Evolutionary conservation across 1,284 basidiomycete genomes (phyloP).

Genomic region (Sphagnurus paluster): DNA sequence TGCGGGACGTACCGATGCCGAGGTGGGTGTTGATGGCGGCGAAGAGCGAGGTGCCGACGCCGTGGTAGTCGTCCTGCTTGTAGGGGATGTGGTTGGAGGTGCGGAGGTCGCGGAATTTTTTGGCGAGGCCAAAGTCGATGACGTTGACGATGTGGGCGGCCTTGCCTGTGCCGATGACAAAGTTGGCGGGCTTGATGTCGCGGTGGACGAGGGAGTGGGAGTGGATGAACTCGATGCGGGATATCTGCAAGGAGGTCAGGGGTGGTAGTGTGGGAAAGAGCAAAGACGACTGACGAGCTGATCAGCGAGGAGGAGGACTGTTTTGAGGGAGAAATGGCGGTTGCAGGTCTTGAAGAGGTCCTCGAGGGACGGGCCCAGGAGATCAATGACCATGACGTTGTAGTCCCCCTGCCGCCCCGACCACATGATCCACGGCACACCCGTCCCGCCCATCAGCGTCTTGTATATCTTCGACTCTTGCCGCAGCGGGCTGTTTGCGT

Average conservation of each 20-base stretch:
- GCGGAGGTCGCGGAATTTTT: constrained; percentile 89
- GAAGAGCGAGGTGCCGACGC: constrained; percentile 92
- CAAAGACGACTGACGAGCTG: constrained; percentile 69
- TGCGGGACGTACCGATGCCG: constrained; percentile 66
- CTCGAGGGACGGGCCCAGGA: constrained; percentile 90
- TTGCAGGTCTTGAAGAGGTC: constrained; percentile 97
- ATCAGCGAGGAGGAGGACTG: constrained; percentile 88
- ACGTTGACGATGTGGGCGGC: constrained; percentile 69
- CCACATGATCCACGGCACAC: constrained; percentile 95
- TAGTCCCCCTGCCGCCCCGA: constrained; percentile 94
- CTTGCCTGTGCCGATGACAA: constrained; percentile 74
- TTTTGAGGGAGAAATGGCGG: constrained; percentile 90
- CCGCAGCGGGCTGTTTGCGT: constrained; percentile 64
- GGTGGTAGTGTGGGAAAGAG: constrained; percentile 11
- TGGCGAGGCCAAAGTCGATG: constrained; percentile 97
- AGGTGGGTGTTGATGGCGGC: constrained; percentile 95
- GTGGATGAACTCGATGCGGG: constrained; percentile 76
- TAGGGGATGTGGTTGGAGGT: constrained; percentile 91
- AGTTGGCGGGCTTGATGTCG: constrained; percentile 96
- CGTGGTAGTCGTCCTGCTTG: constrained; percentile 85
- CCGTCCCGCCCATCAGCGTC: constrained; percentile 90
- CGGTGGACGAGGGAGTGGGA: constrained; percentile 81
- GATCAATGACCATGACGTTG: constrained; percentile 96
- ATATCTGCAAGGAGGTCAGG: constrained; percentile 47
- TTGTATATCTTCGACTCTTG: constrained; percentile 93